Evolutionary conservation across 768 basidiomycete species (phyloP).

Genomic region (Collybia sordida): DNA sequence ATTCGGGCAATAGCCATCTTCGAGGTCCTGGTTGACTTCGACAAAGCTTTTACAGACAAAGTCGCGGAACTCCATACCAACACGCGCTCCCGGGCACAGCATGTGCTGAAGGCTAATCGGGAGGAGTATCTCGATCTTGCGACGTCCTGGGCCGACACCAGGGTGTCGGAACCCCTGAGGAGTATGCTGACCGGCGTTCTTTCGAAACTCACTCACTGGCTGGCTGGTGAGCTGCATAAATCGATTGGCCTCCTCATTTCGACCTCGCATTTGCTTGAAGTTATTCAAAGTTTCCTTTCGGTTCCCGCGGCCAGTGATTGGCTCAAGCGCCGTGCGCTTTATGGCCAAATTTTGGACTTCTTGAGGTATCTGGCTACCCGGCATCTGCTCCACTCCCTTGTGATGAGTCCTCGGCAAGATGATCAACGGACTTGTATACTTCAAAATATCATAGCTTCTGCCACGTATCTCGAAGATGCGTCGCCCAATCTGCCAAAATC

Average conservation of each 20-base stretch:
- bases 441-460: constrained; percentile 2
- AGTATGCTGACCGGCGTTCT: constrained; percentile 9
- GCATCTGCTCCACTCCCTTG: constrained; percentile 13
- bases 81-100: constrained; percentile 5
- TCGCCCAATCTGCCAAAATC: no score
- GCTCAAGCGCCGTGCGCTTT: constrained; percentile 33
- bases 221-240: constrained; percentile 13
- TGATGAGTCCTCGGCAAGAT: constrained; percentile 16
- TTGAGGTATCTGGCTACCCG: constrained; percentile 24
- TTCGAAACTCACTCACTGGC: constrained; percentile 5
- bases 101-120: neutral
- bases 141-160: constrained; percentile 11
- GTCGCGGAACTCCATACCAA: constrained; percentile 12
- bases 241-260: constrained; percentile 20
- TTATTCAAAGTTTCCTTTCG: constrained; percentile 29
- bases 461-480: no score
- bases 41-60: constrained; percentile 22
- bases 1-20: constrained; percentile 31
- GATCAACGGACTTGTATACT: constrained; percentile 19
- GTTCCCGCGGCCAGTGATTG: constrained; percentile 32
- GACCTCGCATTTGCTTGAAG: constrained; percentile 28
- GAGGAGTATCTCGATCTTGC: constrained; percentile 21
- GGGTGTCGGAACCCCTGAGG: neutral
- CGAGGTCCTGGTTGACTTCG: constrained; percentile 31
- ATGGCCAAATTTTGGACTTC: constrained; percentile 27